A percentile compares a stretch with the other conserved stretches of the same genome.
These are phyloP conservation scores for Tillandsia fasciculata DNA, from an alignment of 176 grass and related monocot genomes.

Conservation along the genomic window DNA sequence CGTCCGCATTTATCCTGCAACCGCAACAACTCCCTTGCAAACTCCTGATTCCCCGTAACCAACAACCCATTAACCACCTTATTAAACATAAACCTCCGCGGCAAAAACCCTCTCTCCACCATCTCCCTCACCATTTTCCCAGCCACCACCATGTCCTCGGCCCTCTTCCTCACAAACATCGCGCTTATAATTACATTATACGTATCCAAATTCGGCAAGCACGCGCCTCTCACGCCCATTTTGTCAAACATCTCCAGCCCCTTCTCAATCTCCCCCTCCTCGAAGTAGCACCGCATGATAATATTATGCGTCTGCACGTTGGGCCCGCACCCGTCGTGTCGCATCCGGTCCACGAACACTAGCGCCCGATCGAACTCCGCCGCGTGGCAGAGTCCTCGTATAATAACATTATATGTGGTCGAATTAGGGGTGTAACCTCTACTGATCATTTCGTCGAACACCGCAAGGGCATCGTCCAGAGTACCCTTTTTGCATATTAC, in stretches of 20 bases:
- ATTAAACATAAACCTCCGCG: conserved; percentile 87
- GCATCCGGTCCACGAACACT: conserved; percentile 60
- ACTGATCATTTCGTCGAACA: conserved; percentile 52
- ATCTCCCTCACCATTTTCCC: conserved; percentile 82
- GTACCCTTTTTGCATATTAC: conserved; percentile 76
- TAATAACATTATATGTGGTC: conserved; percentile 63
- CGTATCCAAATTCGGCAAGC: conserved; percentile 79
- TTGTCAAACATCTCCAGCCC: conserved; percentile 55
- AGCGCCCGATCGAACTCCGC: conserved; percentile 53
- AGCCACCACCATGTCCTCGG: conserved; percentile 57
- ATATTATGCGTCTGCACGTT: conserved; percentile 75
- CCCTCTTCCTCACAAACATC: conserved; percentile 83
- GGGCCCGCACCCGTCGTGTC: conserved; percentile 39
- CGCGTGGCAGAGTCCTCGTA: conserved; percentile 71
- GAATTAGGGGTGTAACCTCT: conserved; percentile 48
- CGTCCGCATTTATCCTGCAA: conserved; percentile 69
- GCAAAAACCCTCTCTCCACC: conserved; percentile 78
- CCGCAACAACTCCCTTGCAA: conserved; percentile 59
- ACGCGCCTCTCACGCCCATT: conserved; percentile 51
- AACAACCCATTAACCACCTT: conserved; percentile 72
- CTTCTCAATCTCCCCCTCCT: conserved; percentile 74
- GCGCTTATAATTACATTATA: conserved; percentile 87
- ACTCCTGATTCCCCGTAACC: conserved; percentile 71
- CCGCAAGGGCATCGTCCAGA: conserved; percentile 43
- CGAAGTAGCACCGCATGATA: conserved; percentile 60